These are phyloP conservation scores for Gracilaria gracilis DNA, from an alignment of 23 red algal genomes.

Conservation along the genomic window DNA sequence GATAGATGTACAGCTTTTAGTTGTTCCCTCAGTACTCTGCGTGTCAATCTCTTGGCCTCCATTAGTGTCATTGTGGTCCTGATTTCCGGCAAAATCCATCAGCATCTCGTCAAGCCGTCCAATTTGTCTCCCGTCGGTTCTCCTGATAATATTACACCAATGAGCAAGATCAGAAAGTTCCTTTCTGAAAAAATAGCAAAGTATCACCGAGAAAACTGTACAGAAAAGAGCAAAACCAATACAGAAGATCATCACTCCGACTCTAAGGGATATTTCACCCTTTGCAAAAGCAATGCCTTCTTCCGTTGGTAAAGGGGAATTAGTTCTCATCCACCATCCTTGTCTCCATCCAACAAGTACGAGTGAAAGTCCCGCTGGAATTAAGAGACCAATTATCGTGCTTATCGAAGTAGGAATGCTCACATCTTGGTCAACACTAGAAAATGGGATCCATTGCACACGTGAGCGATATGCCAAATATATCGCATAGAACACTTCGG, in stretches of 20 bases:
- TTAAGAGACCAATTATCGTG: neutral
- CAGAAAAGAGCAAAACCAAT: neutral
- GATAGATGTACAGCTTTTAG: no score
- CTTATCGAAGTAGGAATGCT: neutral
- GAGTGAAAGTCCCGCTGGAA: conserved; percentile 9
- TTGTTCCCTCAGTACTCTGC: no score
- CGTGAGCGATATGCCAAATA: conserved; percentile 10
- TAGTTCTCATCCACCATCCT: conserved; percentile 22
- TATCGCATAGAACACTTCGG: conserved; percentile 1
- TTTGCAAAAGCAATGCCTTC: neutral
- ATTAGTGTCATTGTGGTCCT: no score
- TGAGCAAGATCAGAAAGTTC: neutral
- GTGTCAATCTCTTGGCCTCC: no score
- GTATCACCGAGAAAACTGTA: neutral
- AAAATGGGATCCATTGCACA: conserved; percentile 22
- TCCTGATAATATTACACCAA: neutral
- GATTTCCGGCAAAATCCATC: no score
- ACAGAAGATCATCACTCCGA: neutral
- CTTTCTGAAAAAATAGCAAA: neutral
- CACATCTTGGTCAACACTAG: neutral
- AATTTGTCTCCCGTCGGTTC: neutral
- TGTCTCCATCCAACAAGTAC: conserved; percentile 21
- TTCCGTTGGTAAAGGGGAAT: neutral
- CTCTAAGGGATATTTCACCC: neutral
- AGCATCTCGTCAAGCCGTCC: neutral